Percentiles rank a stretch among this genome's conserved stretches.
Evolutionary conservation across 208 protist species (phyloP).

Genomic region (Porcisia hertigi): DNA sequence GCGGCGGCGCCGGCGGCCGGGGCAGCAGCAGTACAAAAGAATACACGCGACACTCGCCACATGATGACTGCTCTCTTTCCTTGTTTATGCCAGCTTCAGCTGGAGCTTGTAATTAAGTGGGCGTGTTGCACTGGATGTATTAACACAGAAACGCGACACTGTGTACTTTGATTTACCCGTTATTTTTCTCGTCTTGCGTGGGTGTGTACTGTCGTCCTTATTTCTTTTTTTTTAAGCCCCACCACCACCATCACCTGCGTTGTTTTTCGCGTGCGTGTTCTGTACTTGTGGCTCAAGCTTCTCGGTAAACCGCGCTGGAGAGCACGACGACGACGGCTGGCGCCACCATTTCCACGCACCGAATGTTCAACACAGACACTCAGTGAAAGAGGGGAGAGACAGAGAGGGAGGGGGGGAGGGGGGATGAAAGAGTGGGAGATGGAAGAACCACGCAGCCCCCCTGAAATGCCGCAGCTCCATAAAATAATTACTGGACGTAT

Average conservation of each 20-base stretch:
- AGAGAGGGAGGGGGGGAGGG: too few relatives aligned
- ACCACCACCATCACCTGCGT: too few relatives aligned
- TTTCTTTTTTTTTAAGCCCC: background rate
- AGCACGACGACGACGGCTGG: too few relatives aligned
- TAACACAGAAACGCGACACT: too few relatives aligned
- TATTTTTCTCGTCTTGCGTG: background rate
- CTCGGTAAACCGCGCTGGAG: too few relatives aligned
- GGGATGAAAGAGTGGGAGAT: too few relatives aligned
- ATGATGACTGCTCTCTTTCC: constrained; percentile 18
- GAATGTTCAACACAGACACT: too few relatives aligned
- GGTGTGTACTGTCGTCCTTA: background rate
- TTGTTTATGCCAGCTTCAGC: background rate
- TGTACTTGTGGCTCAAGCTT: background rate
- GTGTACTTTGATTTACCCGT: background rate
- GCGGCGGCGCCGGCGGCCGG: background rate
- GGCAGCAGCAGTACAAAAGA: constrained; percentile 20
- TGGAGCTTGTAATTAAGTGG: background rate
- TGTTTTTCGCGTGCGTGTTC: background rate
- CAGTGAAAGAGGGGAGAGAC: too few relatives aligned
- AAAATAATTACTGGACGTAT: too few relatives aligned
- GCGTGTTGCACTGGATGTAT: background rate
- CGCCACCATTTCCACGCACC: too few relatives aligned
- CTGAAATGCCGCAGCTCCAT: too few relatives aligned
- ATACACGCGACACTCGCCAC: constrained; percentile 42
- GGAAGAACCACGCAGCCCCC: too few relatives aligned